A percentile compares a stretch with the other conserved stretches of the same genome.
Conservation (phyloP, 2,329 filamentous ascomycete species). For the Pseudovirgaria hyperparasitica region DNA sequence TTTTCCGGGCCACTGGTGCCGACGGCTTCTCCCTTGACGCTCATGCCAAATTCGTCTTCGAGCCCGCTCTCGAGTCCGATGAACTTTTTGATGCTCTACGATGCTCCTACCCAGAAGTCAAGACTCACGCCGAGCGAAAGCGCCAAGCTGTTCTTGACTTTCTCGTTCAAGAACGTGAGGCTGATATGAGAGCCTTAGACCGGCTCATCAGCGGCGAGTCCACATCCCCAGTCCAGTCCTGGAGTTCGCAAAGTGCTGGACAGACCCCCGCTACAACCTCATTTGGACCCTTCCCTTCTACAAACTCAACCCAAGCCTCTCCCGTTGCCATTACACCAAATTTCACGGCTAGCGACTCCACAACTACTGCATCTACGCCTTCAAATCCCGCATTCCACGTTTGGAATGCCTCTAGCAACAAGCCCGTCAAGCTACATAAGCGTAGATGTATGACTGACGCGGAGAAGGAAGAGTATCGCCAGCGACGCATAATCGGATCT, state of each 20-base stretch:
- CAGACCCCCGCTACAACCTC: background rate
- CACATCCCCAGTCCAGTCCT: background rate
- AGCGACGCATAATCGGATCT: conserved; percentile 5
- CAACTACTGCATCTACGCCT: conserved; percentile 2
- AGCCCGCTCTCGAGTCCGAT: conserved; percentile 6
- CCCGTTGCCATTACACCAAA: background rate
- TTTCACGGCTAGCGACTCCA: conserved; percentile 1
- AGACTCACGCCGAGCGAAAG: conserved; percentile 6
- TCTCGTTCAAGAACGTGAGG: conserved; percentile 5
- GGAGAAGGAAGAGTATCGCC: conserved; percentile 6
- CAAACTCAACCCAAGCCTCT: conserved; percentile 1
- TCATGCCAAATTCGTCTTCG: conserved; percentile 5
- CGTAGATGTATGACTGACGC: conserved; percentile 5
- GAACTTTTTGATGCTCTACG: conserved; percentile 6
- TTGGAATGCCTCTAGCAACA: conserved; percentile 3
- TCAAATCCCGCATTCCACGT: conserved; percentile 1
- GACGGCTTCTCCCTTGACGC: conserved; percentile 2
- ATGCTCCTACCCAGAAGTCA: conserved; percentile 3
- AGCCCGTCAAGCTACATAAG: conserved; percentile 5
- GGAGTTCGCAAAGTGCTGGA: background rate
- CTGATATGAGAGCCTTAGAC: conserved; percentile 5
- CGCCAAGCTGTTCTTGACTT: conserved; percentile 6
- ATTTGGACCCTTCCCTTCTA: conserved; percentile 2
- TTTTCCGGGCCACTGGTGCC: conserved; percentile 5
- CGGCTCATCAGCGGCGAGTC: conserved; percentile 1